A percentile compares a stretch with the other conserved stretches of the same genome.
phyloP scores from a whole-genome alignment of 2,329 filamentous ascomycete genomes.

The Diaporthe vexans region DNA sequence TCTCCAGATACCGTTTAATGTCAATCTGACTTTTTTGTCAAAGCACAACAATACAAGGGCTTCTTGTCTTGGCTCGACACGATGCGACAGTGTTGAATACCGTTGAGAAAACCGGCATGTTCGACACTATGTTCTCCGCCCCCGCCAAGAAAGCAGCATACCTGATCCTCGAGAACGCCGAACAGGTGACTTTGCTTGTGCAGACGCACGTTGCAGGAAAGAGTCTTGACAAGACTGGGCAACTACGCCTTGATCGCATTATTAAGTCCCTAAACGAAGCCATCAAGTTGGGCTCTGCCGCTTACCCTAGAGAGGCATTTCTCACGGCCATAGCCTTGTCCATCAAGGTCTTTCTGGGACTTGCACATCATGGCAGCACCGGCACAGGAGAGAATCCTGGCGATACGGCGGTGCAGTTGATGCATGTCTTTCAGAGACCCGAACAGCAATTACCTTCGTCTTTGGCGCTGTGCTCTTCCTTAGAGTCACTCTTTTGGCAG shows the following conservation, averaged over 20 bases:
- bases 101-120: conserved; percentile 5
- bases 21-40: neutral
- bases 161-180: neutral
- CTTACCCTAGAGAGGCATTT: conserved; percentile 6
- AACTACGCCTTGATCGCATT: neutral
- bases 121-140: conserved; percentile 16
- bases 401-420: neutral
- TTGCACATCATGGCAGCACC: neutral
- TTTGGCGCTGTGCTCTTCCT: neutral
- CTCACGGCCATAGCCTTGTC: neutral
- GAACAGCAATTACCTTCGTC: conserved; percentile 8
- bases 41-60: conserved; percentile 1
- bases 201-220: neutral
- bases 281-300: neutral
- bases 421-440: conserved; percentile 12
- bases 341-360: neutral
- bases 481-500: neutral
- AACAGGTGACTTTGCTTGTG: neutral
- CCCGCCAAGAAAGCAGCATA: conserved; percentile 13
- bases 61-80: conserved; percentile 4
- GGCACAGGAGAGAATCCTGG: neutral
- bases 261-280: neutral
- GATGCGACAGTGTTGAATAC: conserved; percentile 13
- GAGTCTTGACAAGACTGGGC: neutral
- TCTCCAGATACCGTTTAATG: accelerated